phyloP scores from a whole-genome alignment of 1,284 basidiomycete genomes.

The Phylloboletellus chloephorus region DNA sequence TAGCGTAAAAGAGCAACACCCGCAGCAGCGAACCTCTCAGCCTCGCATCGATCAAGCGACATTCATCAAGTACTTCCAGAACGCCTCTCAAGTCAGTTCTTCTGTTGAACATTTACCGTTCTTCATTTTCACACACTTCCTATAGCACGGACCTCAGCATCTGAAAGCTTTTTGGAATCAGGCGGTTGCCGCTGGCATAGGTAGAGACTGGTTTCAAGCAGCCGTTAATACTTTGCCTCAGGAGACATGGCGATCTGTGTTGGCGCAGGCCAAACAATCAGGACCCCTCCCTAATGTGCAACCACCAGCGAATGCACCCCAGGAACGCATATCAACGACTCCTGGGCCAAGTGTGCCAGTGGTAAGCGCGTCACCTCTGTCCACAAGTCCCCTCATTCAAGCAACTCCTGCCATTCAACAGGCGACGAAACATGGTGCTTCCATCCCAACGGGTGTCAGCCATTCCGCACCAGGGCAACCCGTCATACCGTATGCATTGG shows the following conservation, averaged over 20 bases:
- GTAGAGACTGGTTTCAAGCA: slow-evolving; percentile 19
- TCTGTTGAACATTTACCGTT: background rate
- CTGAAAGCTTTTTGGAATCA: slow-evolving; percentile 14
- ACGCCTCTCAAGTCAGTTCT: slow-evolving; percentile 18
- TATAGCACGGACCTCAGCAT: slow-evolving; percentile 15
- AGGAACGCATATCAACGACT: background rate
- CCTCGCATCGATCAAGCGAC: slow-evolving; percentile 7
- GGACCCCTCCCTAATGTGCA: background rate
- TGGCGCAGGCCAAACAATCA: slow-evolving; percentile 7
- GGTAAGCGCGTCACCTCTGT: background rate
- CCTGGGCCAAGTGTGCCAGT: slow-evolving; percentile 1
- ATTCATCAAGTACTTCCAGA: slow-evolving; percentile 26
- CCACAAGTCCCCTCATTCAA: slow-evolving; percentile 1
- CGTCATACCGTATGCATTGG: slow-evolving; percentile 8
- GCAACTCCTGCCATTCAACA: background rate
- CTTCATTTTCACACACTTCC: slow-evolving; percentile 8
- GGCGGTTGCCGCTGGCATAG: slow-evolving; percentile 18
- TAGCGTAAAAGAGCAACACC: slow-evolving; percentile 4
- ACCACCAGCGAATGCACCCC: background rate
- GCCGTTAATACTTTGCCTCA: slow-evolving; percentile 21
- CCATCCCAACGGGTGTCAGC: background rate
- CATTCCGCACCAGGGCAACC: slow-evolving; percentile 1
- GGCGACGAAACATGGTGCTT: background rate
- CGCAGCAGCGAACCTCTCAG: background rate
- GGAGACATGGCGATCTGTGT: slow-evolving; percentile 11